Evolutionary conservation across 192 early-diverging fungal species (phyloP).

Genomic region (Entomortierella chlamydospora): DNA sequence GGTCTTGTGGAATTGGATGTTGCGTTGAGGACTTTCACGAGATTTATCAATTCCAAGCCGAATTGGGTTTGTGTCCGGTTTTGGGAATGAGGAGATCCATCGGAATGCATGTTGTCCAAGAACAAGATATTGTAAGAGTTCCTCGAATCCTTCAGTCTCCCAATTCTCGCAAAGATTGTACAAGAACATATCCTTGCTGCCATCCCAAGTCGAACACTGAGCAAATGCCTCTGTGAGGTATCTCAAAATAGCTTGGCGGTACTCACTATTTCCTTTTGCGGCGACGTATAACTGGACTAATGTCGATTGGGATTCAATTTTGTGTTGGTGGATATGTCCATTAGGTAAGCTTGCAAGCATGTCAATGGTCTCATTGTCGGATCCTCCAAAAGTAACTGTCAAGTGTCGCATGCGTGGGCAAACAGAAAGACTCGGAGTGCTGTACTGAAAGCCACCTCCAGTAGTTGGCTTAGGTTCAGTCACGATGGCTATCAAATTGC

Average conservation of each 20-base stretch:
- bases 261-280: background rate
- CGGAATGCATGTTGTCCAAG: background rate
- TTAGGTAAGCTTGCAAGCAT: background rate
- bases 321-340: background rate
- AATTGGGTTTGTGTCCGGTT: background rate
- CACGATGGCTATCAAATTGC: background rate
- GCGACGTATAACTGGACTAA: background rate
- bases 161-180: background rate
- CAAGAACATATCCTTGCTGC: background rate
- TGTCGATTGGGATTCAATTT: background rate
- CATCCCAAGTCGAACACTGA: slow-evolving; percentile 3
- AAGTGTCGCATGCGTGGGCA: background rate
- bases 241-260: background rate
- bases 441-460: background rate
- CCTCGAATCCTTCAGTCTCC: background rate
- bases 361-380: background rate
- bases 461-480: background rate
- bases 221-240: background rate
- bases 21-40: background rate
- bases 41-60: background rate
- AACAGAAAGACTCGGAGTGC: too few relatives aligned
- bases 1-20: slow-evolving; percentile 1
- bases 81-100: background rate
- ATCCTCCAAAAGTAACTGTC: background rate
- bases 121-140: background rate